phyloP scores from a whole-genome alignment of 1,284 basidiomycete genomes.

The Sanguinoderma infundibulare region DNA sequence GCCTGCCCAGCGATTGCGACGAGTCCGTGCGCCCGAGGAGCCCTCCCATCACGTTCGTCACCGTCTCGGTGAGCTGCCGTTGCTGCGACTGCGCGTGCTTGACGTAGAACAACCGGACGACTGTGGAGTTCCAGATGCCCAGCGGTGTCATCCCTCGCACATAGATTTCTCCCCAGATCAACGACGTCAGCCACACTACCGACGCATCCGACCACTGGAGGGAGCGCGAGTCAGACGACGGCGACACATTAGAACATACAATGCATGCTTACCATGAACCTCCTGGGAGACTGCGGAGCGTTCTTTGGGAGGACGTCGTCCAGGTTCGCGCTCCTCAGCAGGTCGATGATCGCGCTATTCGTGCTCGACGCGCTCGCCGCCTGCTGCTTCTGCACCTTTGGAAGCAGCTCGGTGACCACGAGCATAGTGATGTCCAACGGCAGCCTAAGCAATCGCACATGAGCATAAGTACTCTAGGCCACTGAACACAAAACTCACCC shows the following conservation, averaged over 20 bases:
- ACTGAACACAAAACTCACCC: constrained; percentile 54
- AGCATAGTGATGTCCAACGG: constrained; percentile 88
- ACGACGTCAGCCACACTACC: constrained; percentile 85
- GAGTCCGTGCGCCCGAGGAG: constrained; percentile 45
- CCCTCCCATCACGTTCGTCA: constrained; percentile 77
- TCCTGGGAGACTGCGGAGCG: constrained; percentile 67
- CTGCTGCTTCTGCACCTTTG: constrained; percentile 85
- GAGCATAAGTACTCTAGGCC: background rate
- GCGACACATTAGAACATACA: constrained; percentile 11
- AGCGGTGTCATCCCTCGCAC: constrained; percentile 85
- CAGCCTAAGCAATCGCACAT: constrained; percentile 48
- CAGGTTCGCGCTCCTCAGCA: constrained; percentile 66
- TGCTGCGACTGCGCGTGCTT: constrained; percentile 77
- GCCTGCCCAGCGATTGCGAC: constrained; percentile 35
- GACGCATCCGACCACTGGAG: constrained; percentile 87
- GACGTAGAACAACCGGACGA: constrained; percentile 86
- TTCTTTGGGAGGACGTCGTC: constrained; percentile 73
- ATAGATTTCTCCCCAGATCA: constrained; percentile 94
- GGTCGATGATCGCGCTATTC: constrained; percentile 71
- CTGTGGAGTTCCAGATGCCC: constrained; percentile 87
- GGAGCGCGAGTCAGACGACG: background rate
- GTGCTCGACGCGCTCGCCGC: constrained; percentile 66
- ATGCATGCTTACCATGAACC: constrained; percentile 64
- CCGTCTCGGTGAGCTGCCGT: constrained; percentile 75
- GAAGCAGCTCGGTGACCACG: constrained; percentile 83